phyloP scores from a whole-genome alignment of 345 rosid species.

The Noccaea bulbosa region DNA sequence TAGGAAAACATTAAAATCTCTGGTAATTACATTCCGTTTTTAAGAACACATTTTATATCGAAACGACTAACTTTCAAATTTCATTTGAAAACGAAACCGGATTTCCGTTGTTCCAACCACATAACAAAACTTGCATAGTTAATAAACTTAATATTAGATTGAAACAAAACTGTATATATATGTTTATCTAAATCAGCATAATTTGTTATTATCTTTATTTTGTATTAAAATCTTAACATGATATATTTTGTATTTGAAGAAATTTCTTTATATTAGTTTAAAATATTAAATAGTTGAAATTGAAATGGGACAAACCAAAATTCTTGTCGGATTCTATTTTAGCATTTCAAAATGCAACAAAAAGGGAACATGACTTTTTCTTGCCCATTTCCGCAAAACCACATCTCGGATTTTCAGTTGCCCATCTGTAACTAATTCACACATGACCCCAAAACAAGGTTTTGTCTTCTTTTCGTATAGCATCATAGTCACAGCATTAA shows the following conservation, averaged over 20 bases:
- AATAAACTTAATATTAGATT: too few relatives aligned
- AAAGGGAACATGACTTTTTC: neutral
- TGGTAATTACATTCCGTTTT: neutral
- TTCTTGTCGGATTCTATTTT: neutral
- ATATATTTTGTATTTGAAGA: neutral
- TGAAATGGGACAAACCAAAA: neutral
- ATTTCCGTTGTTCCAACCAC: neutral
- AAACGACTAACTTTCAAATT: neutral
- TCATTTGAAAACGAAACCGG: neutral
- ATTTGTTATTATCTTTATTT: too few relatives aligned
- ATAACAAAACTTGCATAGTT: neutral
- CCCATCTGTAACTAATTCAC: conserved; percentile 9
- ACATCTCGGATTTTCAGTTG: neutral
- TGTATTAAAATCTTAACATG: neutral
- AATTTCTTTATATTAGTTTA: too few relatives aligned
- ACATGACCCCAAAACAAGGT: conserved; percentile 14
- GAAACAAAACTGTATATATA: too few relatives aligned
- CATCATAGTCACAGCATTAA: conserved; percentile 35
- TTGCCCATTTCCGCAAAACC: conserved; percentile 20
- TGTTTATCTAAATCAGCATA: too few relatives aligned
- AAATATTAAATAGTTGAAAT: too few relatives aligned
- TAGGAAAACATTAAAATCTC: neutral
- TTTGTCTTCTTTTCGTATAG: conserved; percentile 31
- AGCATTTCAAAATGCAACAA: neutral
- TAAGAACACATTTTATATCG: neutral